These are phyloP conservation scores for Ustilago esculenta DNA, from an alignment of 1,284 basidiomycete genomes.

Conservation along the genomic window DNA sequence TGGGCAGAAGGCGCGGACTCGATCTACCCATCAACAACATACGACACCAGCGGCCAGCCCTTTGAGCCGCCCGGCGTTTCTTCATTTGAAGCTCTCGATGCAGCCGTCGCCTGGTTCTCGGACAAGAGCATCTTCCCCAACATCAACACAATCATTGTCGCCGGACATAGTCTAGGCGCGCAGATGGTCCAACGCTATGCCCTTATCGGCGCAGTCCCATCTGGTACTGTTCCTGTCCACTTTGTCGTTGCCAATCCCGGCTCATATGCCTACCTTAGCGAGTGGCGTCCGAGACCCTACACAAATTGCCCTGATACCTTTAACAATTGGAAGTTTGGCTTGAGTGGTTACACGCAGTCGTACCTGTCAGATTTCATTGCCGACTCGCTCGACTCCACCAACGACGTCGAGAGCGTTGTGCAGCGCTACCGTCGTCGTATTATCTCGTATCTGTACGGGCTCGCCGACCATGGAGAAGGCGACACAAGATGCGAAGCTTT, in stretches of 20 bases:
- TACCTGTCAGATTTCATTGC: slow-evolving; percentile 48
- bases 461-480: slow-evolving; percentile 39
- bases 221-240: slow-evolving; percentile 41
- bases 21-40: slow-evolving; percentile 24
- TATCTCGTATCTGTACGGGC: slow-evolving; percentile 47
- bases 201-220: slow-evolving; percentile 43
- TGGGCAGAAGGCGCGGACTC: slow-evolving; percentile 52
- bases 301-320: slow-evolving; percentile 31
- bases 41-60: slow-evolving; percentile 9
- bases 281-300: slow-evolving; percentile 28
- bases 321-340: slow-evolving; percentile 53
- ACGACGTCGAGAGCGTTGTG: slow-evolving; percentile 45
- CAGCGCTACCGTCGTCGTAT: slow-evolving; percentile 33
- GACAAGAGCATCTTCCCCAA: slow-evolving; percentile 43
- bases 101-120: slow-evolving; percentile 32
- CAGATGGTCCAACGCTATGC: slow-evolving; percentile 55
- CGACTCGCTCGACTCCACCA: slow-evolving; percentile 34
- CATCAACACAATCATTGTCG: slow-evolving; percentile 51
- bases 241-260: slow-evolving; percentile 57
- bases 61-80: slow-evolving; percentile 33
- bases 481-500: slow-evolving; percentile 47
- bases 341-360: slow-evolving; percentile 34
- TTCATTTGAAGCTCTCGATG: slow-evolving; percentile 49
- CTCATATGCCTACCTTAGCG: slow-evolving; percentile 43
- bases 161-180: slow-evolving; percentile 46